These are phyloP conservation scores for Kazachstania taianensis DNA, from an alignment of 805 yeast genomes.

Conservation along the genomic window DNA sequence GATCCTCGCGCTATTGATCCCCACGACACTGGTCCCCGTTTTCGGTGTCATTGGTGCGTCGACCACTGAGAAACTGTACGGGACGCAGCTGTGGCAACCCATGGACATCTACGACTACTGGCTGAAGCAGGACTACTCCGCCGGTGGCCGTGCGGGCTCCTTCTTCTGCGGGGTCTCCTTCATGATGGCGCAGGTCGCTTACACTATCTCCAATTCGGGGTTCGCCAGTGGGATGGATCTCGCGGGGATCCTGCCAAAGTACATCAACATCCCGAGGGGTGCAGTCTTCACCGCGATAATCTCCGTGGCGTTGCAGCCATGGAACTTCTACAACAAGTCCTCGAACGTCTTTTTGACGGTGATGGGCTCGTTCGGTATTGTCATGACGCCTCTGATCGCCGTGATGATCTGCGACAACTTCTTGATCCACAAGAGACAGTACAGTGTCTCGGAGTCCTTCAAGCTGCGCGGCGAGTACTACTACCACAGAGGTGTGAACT, in stretches of 20 bases:
- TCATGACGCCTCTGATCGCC: conserved; percentile 32
- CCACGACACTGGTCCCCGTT: conserved; percentile 35
- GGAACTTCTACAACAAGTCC: conserved; percentile 32
- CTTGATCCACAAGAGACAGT: conserved; percentile 29
- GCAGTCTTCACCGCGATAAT: conserved; percentile 28
- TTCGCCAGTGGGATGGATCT: conserved; percentile 38
- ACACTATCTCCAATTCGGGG: conserved; percentile 33
- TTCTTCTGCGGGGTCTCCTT: conserved; percentile 34
- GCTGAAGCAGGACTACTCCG: conserved; percentile 24
- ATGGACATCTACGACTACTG: conserved; percentile 27
- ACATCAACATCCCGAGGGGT: conserved; percentile 34
- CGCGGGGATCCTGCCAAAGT: conserved; percentile 33
- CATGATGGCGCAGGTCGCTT: conserved; percentile 31
- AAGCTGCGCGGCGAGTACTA: conserved; percentile 29
- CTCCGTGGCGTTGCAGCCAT: conserved; percentile 32
- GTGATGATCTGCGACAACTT: conserved; percentile 35
- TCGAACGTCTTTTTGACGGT: conserved; percentile 30
- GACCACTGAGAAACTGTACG: conserved; percentile 29
- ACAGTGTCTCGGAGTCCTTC: conserved; percentile 28
- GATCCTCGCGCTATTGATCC: conserved; percentile 27
- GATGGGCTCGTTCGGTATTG: conserved; percentile 32
- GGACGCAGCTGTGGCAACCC: conserved; percentile 31
- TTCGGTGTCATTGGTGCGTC: conserved; percentile 37
- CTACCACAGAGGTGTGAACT: conserved; percentile 32
- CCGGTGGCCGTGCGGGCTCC: conserved; percentile 31